Evolutionary conservation across 2,329 filamentous ascomycete species (phyloP).

Genomic region (Fusarium begoniae): DNA sequence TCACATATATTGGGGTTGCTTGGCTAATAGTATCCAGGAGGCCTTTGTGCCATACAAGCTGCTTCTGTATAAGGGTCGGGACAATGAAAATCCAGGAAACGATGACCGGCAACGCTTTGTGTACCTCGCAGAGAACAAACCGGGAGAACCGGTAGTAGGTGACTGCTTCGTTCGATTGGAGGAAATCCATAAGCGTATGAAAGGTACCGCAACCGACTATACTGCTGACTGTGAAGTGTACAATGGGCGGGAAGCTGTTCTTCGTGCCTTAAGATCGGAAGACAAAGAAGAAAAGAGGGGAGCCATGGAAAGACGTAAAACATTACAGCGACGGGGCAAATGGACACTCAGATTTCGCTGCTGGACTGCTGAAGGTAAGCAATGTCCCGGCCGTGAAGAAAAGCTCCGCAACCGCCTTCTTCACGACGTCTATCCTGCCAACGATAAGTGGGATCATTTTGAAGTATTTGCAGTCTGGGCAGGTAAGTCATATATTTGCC

Average conservation of each 20-base stretch:
- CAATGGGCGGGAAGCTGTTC: no score
- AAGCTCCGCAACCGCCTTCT: neutral
- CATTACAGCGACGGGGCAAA: neutral
- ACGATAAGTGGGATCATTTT: fast-evolving
- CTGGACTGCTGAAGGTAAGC: neutral
- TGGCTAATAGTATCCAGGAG: neutral
- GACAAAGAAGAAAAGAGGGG: no score
- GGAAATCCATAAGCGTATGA: neutral
- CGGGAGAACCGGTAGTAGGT: fast-evolving
- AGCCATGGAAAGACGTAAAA: no score
- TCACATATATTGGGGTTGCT: fast-evolving
- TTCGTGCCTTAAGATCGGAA: no score
- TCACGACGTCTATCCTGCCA: fast-evolving
- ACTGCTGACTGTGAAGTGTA: neutral
- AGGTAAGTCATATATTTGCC: neutral
- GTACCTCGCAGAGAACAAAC: neutral
- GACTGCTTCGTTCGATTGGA: neutral
- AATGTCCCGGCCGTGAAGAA: no score
- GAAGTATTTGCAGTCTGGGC: neutral
- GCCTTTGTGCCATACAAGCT: neutral
- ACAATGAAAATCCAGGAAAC: fast-evolving
- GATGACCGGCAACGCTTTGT: neutral
- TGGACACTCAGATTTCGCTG: neutral
- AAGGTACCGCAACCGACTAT: neutral
- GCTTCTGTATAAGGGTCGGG: neutral